Conservation (phyloP, 2,329 filamentous ascomycete species). For the Neonectria coccinea region DNA sequence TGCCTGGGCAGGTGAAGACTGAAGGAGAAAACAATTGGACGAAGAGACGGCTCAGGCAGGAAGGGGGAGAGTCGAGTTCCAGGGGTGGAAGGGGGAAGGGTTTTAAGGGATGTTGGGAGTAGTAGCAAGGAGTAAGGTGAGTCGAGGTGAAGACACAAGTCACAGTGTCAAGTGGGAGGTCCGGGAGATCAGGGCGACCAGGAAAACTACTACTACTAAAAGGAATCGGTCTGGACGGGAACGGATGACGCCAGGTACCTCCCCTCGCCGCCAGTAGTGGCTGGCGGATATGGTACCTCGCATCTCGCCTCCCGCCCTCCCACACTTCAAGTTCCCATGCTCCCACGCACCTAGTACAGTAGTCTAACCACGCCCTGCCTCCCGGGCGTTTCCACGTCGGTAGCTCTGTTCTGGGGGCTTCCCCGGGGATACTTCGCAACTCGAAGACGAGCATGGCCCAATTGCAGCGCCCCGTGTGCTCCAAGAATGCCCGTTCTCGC, state of each 20-base stretch:
- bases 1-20: conserved; percentile 9
- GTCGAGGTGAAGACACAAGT: conserved; percentile 36
- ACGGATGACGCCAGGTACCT: conserved; percentile 33
- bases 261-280: conserved; percentile 12
- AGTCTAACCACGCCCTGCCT: conserved; percentile 7
- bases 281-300: conserved; percentile 18
- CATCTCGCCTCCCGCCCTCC: conserved; percentile 22
- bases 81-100: conserved; percentile 32
- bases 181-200: conserved; percentile 19
- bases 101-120: conserved; percentile 42
- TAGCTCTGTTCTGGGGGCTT: conserved; percentile 22
- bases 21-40: conserved; percentile 6
- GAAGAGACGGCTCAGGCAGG: neutral
- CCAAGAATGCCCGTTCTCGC: conserved; percentile 12
- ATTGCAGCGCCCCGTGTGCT: conserved; percentile 33
- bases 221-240: conserved; percentile 21
- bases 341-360: neutral
- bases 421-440: conserved; percentile 9
- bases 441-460: conserved; percentile 28
- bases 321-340: conserved; percentile 1
- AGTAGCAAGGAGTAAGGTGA: conserved; percentile 33
- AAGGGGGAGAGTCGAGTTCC: neutral
- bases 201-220: conserved; percentile 6
- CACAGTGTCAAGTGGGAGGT: conserved; percentile 38
- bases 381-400: conserved; percentile 16